A percentile compares a stretch with the other conserved stretches of the same genome.
Conservation (phyloP, 2,329 filamentous ascomycete species). For the Epichloe sylvatica region DNA sequence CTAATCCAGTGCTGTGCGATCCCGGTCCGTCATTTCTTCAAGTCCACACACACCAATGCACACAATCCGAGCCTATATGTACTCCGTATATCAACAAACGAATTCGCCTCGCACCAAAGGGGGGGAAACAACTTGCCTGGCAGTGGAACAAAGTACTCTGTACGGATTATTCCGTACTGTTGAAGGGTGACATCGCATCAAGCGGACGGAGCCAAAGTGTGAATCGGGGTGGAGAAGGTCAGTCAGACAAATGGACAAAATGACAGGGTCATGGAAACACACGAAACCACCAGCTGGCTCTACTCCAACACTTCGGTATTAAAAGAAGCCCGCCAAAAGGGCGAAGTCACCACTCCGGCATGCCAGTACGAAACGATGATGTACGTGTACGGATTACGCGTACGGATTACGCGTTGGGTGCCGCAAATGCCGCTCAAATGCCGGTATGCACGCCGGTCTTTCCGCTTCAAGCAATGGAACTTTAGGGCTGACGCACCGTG, state of each 20-base stretch:
- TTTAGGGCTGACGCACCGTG: too few species aligned
- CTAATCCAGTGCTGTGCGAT: neutral
- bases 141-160: too few species aligned
- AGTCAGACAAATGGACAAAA: neutral
- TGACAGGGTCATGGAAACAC: neutral
- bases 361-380: neutral
- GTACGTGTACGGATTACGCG: too few species aligned
- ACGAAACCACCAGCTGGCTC: neutral
- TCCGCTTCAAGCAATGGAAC: neutral
- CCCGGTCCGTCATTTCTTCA: neutral
- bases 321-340: neutral
- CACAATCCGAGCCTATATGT: neutral
- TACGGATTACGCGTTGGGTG: neutral
- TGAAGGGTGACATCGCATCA: too few species aligned
- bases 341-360: neutral
- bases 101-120: too few species aligned
- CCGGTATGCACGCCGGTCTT: neutral
- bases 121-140: too few species aligned
- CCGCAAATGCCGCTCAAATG: neutral
- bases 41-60: neutral
- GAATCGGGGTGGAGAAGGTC: too few species aligned
- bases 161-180: too few species aligned
- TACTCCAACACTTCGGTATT: neutral
- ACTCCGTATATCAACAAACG: too few species aligned
- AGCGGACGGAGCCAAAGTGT: too few species aligned